Percentiles rank a stretch among this genome's conserved stretches.
These are phyloP conservation scores for Oryza nivara DNA, from an alignment of 176 grass and related monocot species.

Conservation along the genomic window DNA sequence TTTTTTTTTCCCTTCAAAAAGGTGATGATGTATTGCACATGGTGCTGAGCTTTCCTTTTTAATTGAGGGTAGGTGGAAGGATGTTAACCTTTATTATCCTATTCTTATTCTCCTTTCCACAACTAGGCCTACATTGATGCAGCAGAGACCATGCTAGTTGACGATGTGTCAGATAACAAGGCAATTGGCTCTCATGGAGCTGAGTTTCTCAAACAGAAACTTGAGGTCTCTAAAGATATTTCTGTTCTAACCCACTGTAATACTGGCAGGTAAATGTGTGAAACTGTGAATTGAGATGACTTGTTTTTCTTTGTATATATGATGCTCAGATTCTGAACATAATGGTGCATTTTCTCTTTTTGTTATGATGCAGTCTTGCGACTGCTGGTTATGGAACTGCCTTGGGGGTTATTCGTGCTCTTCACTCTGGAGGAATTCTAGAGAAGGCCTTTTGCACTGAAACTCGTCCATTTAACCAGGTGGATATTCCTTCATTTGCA, in stretches of 20 bases:
- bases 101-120: constrained; percentile 19
- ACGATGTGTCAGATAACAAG: constrained; percentile 93
- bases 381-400: constrained; percentile 99
- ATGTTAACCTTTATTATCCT: background rate
- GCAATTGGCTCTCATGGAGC: constrained; percentile 90
- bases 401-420: constrained; percentile 82
- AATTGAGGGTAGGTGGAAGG: background rate
- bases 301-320: background rate
- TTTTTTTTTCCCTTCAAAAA: background rate
- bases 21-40: background rate
- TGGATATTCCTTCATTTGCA: constrained; percentile 26
- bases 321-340: constrained; percentile 24
- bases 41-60: background rate
- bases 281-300: background rate
- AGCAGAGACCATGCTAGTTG: constrained; percentile 82
- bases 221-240: constrained; percentile 51
- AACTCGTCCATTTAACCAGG: constrained; percentile 98
- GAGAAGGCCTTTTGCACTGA: constrained; percentile 92
- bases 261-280: constrained; percentile 76
- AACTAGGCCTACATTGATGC: constrained; percentile 77
- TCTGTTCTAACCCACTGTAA: constrained; percentile 92
- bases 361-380: constrained; percentile 64
- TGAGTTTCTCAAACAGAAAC: constrained; percentile 58
- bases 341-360: background rate
- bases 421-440: constrained; percentile 66